Evolutionary conservation across 257 asterid genomes (phyloP).

Genomic region (Capsicum baccatum): DNA sequence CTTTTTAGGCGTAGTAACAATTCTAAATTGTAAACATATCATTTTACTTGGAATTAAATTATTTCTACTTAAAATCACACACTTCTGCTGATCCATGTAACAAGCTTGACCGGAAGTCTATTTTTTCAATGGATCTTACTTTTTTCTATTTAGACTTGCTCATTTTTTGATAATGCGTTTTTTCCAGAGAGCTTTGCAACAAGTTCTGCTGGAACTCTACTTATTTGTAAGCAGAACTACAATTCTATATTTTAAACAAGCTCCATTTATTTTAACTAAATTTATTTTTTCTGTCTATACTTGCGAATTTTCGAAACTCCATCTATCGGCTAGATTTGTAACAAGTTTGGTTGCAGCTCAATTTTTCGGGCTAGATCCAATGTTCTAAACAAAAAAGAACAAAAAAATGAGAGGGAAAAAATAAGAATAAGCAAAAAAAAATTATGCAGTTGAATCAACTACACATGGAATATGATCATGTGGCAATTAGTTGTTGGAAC

Average conservation of each 20-base stretch:
- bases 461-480: conserved; percentile 3
- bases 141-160: neutral
- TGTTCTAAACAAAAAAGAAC: neutral
- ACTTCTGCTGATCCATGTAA: neutral
- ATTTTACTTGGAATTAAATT: neutral
- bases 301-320: neutral
- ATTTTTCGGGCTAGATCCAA: neutral
- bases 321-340: neutral
- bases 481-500: conserved; percentile 18
- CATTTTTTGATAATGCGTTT: neutral
- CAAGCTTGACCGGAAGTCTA: neutral
- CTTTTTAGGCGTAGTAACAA: neutral
- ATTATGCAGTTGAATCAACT: neutral
- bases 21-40: neutral
- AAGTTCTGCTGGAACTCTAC: neutral
- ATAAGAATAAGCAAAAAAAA: neutral
- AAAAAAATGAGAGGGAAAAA: neutral
- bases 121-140: neutral
- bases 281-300: neutral
- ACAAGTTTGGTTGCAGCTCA: neutral
- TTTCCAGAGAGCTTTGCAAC: neutral
- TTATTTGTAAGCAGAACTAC: neutral
- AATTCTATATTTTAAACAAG: neutral
- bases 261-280: neutral
- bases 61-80: neutral